Conservation (phyloP, 129 eudicot genomes). For the Glebionis coronaria region DNA sequence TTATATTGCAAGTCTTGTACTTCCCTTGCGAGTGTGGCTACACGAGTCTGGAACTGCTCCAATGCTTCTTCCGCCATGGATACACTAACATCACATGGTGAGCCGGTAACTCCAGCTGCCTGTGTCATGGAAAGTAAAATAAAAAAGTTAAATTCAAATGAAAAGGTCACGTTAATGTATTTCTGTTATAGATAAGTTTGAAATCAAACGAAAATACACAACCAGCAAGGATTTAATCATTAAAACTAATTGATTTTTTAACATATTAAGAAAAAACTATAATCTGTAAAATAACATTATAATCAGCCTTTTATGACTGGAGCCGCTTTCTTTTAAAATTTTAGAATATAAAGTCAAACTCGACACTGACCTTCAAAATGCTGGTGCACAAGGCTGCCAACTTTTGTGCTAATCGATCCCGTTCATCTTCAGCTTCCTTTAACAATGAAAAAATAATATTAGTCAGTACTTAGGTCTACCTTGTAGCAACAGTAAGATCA, state of each 20-base stretch:
- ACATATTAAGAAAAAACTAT: not conserved
- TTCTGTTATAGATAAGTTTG: slow-evolving; percentile 1
- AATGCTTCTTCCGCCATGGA: slow-evolving; percentile 80
- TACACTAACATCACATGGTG: slow-evolving; percentile 44
- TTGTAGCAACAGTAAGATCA: slow-evolving; percentile 1
- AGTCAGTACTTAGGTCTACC: slow-evolving; percentile 4
- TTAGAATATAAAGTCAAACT: not conserved
- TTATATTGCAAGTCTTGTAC: slow-evolving; percentile 56
- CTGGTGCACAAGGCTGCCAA: slow-evolving; percentile 67
- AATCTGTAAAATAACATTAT: not conserved
- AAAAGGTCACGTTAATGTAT: not conserved
- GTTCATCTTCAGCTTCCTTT: slow-evolving; percentile 83
- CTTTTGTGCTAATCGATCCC: slow-evolving; percentile 68
- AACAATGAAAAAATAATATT: slow-evolving; percentile 2
- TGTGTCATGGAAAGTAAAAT: slow-evolving; percentile 25
- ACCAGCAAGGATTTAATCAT: not conserved
- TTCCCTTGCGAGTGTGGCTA: slow-evolving; percentile 58
- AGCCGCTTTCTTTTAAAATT: too few species aligned
- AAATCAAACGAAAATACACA: too few species aligned
- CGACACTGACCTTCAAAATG: slow-evolving; percentile 62
- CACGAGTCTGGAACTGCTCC: slow-evolving; percentile 48
- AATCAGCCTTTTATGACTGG: too few species aligned
- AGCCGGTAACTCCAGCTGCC: slow-evolving; percentile 71
- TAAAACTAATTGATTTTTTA: not conserved
- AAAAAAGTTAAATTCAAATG: not conserved